Base-by-base conservation (phyloP, 225 moss, liverwort and hornwort species). In the Marchantia polymorpha region DNA sequence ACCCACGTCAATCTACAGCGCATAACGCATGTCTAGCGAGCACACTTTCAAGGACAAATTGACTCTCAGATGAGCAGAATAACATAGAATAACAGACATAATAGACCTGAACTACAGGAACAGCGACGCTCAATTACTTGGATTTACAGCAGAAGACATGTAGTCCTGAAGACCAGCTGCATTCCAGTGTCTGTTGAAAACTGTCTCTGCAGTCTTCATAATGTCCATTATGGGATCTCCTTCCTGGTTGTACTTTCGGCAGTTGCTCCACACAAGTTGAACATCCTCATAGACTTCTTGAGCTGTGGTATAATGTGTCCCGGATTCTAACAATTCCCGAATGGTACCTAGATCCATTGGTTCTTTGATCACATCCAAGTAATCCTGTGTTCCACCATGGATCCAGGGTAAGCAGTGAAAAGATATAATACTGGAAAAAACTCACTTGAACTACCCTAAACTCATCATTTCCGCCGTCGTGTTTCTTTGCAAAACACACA, bases 261-360 rank as follows among this genome's bases (percentile, higher is more conserved):
- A 97, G 84, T 97, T 97, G 81, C 89, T 93, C 97, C 94, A 97
- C 10, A 97, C 91, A 72, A 94, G 92, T 60, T 90, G 91, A 80
- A 97, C 91, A 85, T 97, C 94, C 22, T 87, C 88, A 80, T 87
- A 88, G 61, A 94, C 89, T 52, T 89, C 86, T 69, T 88, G 81
- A 17, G 88, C 91, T 60, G 81, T 87, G 39, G 77, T 80, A 31
- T 94, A 97, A 13, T 89, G 86, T 82, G 90, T 93, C 46, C 92
- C 97, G 79, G 81, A 83, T 84, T 97, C 97, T 63, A 97, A 85
- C 80, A 83, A 80, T 63, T 88, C 88, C 66, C 94, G 88, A 72
- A 94, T 94, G 9, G 92, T 97, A 49, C 93, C 92, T 30, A 97
- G 90, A 85, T 97, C 97, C 94, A 97, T 97, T 16, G 97, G 97